Conservation (phyloP, 2,329 filamentous ascomycete genomes). For the Colletotrichum sp. region DNA sequence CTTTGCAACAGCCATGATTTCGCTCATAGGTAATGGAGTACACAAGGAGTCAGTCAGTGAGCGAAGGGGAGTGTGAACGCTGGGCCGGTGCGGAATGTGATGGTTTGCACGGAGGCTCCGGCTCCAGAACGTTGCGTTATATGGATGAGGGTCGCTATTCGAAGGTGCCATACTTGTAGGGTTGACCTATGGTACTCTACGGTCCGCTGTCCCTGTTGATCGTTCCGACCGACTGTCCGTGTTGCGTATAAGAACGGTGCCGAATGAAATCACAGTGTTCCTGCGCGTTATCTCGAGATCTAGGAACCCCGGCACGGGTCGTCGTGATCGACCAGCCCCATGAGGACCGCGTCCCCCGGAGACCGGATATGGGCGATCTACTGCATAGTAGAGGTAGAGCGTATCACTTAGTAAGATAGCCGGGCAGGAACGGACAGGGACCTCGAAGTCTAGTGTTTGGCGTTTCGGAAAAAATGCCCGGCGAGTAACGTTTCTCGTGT, state of each 20-base stretch:
- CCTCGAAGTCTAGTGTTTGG: not conserved
- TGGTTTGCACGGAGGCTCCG: not conserved
- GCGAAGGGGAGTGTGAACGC: not conserved
- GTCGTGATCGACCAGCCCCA: not conserved
- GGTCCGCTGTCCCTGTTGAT: not conserved
- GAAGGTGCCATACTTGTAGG: not conserved
- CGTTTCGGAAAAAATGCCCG: not conserved
- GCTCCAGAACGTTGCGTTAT: not conserved
- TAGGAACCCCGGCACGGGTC: not conserved
- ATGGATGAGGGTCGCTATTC: not conserved
- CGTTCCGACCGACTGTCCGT: not conserved
- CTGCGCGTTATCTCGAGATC: not conserved
- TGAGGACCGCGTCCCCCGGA: not conserved
- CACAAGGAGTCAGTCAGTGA: not conserved
- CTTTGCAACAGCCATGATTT: not conserved
- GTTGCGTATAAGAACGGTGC: not conserved
- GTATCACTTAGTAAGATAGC: not conserved
- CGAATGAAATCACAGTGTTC: not conserved
- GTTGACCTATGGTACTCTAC: not conserved
- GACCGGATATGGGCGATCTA: not conserved
- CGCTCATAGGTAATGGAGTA: not conserved
- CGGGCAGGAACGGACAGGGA: not conserved
- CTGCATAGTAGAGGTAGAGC: not conserved
- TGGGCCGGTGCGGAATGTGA: not conserved
- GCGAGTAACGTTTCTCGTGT: not conserved